A percentile compares a stretch with the other conserved stretches of the same genome.
Evolutionary conservation across 1,284 basidiomycete genomes (phyloP).

Genomic region (Sphagnurus paluster): DNA sequence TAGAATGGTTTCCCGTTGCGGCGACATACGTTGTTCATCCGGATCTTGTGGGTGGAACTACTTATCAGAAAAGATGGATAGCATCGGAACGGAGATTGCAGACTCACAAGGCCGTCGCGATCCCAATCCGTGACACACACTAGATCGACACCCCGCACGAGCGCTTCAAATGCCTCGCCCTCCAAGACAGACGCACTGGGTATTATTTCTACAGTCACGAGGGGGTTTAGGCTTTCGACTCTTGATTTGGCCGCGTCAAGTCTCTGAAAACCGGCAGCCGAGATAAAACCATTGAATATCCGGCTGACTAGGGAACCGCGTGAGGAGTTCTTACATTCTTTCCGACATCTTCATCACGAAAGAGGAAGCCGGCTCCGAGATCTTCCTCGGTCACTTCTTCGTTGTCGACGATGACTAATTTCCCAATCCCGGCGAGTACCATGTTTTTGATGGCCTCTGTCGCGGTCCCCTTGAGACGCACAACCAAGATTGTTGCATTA

Average conservation of each 20-base stretch:
- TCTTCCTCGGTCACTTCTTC: constrained; percentile 73
- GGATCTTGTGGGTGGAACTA: constrained; percentile 52
- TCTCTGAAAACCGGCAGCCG: constrained; percentile 53
- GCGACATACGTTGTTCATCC: constrained; percentile 77
- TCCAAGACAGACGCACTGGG: constrained; percentile 52
- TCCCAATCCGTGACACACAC: constrained; percentile 83
- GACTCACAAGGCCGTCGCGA: constrained; percentile 66
- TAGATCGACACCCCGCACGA: constrained; percentile 71
- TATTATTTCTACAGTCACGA: constrained; percentile 78
- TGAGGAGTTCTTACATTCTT: constrained; percentile 59
- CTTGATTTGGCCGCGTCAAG: constrained; percentile 82
- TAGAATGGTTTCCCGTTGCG: constrained; percentile 79
- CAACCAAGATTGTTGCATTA: constrained; percentile 86
- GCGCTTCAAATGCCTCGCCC: constrained; percentile 52
- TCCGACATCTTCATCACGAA: constrained; percentile 90
- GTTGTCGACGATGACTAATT: constrained; percentile 65
- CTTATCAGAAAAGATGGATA: constrained; percentile 11
- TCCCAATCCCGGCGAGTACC: constrained; percentile 77
- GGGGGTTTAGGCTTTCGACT: constrained; percentile 89
- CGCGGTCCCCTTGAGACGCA: constrained; percentile 81
- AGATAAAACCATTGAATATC: constrained; percentile 39
- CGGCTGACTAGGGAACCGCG: constrained; percentile 20
- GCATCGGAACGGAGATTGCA: constrained; percentile 12
- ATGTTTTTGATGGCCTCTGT: constrained; percentile 98
- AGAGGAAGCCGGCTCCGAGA: constrained; percentile 92